Evolutionary conservation across 495 filamentous ascomycete species (phyloP).

Genomic region (Umbilicaria muhlenbergii): DNA sequence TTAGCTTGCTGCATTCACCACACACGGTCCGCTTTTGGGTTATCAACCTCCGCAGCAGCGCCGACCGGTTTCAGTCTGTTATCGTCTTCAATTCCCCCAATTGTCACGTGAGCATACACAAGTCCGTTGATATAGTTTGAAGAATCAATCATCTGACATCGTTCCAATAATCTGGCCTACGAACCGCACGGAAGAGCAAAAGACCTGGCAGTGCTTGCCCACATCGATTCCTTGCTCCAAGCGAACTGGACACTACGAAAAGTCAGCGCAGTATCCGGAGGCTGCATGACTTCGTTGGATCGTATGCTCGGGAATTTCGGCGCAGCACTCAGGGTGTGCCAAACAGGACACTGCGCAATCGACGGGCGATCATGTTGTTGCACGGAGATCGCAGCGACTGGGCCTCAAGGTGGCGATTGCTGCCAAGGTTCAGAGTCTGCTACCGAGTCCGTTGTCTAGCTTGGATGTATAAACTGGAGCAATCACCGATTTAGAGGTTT

Average conservation of each 20-base stretch:
- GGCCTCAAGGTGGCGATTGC: neutral
- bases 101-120: neutral
- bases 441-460: neutral
- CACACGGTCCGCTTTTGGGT: neutral
- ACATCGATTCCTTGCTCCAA: neutral
- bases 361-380: no score
- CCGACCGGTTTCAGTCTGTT: no score
- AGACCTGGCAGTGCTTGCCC: neutral
- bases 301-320: neutral
- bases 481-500: no score
- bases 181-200: no score
- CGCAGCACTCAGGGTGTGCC: no score
- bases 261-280: neutral
- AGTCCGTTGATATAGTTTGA: neutral
- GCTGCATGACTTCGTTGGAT: conserved; percentile 1
- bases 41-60: neutral
- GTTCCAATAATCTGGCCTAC: no score
- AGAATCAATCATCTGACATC: neutral
- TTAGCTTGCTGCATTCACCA: conserved; percentile 1
- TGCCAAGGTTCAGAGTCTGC: neutral
- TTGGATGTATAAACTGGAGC: no score
- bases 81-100: no score
- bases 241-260: neutral
- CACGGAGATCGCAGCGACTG: neutral
- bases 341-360: no score